phyloP scores from a whole-genome alignment of 371 early-diverging fungal species.

The Zancudomyces culisetae region DNA sequence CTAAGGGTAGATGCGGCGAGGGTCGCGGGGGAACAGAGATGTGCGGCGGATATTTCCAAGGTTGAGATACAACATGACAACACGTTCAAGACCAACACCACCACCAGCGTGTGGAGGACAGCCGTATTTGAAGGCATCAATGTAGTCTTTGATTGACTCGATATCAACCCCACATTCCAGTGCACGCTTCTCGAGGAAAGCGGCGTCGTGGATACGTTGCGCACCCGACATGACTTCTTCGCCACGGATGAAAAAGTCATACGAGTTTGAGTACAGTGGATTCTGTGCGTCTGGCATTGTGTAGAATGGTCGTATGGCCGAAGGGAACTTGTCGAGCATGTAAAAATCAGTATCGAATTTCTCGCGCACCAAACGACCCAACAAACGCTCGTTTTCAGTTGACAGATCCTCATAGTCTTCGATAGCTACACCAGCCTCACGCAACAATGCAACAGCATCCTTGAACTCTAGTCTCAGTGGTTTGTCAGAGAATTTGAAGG shows the following conservation, averaged over 20 bases:
- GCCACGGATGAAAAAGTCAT: constrained; percentile 99
- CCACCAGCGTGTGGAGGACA: constrained; percentile 99
- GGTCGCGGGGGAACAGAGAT: constrained; percentile 98
- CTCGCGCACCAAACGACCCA: constrained; percentile 87
- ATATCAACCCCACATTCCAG: constrained; percentile 65
- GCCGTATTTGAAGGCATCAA: constrained; percentile 97
- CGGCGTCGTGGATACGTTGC: constrained; percentile 95
- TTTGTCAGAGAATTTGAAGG: constrained; percentile 72
- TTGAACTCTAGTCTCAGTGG: constrained; percentile 72
- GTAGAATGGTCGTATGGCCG: constrained; percentile 95
- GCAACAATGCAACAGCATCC: constrained; percentile 86
- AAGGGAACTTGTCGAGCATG: constrained; percentile 98
- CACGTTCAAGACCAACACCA: constrained; percentile 97
- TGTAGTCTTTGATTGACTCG: constrained; percentile 75
- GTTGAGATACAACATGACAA: constrained; percentile 93
- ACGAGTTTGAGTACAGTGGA: constrained; percentile 90
- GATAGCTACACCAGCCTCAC: constrained; percentile 75
- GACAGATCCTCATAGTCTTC: constrained; percentile 87
- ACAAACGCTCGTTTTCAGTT: constrained; percentile 81
- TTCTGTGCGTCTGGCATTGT: constrained; percentile 92
- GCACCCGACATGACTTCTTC: constrained; percentile 99
- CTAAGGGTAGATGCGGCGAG: constrained; percentile 90
- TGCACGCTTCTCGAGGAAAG: constrained; percentile 64
- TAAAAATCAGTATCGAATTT: constrained; percentile 97
- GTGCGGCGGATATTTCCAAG: constrained; percentile 93